Evolutionary conservation across 1,139 yeast species (phyloP).

Genomic region (Yamadazyma dendronema): DNA sequence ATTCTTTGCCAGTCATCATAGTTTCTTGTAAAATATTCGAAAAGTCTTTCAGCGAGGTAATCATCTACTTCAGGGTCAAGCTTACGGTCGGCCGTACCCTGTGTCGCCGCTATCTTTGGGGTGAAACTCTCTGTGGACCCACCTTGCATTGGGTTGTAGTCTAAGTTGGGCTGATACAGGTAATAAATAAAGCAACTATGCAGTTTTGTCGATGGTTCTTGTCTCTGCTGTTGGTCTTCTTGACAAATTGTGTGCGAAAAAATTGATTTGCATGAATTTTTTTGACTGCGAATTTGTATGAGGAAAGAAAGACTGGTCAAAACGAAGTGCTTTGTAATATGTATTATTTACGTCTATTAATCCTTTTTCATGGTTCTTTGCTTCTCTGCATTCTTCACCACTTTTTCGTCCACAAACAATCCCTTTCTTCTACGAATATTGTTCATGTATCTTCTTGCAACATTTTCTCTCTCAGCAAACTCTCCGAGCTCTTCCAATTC

Average conservation of each 20-base stretch:
- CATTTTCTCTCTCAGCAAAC: slow-evolving; percentile 85
- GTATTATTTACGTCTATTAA: too few species aligned
- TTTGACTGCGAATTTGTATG: too few species aligned
- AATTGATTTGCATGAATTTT: too few species aligned
- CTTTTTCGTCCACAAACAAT: slow-evolving; percentile 82
- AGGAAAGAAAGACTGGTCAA: too few species aligned
- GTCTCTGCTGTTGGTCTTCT: too few species aligned
- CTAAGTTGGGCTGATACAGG: too few species aligned
- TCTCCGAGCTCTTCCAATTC: slow-evolving; percentile 94
- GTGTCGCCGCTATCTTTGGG: background rate
- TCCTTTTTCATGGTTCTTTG: slow-evolving; percentile 80
- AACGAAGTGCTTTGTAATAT: too few species aligned
- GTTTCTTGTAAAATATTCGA: slow-evolving; percentile 37
- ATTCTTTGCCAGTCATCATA: slow-evolving; percentile 42
- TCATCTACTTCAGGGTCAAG: background rate
- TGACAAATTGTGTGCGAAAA: too few species aligned
- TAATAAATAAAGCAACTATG: too few species aligned
- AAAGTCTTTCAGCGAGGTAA: slow-evolving; percentile 19
- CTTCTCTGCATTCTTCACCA: slow-evolving; percentile 87
- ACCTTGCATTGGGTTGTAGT: too few species aligned
- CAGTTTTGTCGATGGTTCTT: too few species aligned
- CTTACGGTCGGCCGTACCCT: background rate
- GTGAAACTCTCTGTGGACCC: background rate
- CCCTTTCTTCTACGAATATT: slow-evolving; percentile 84
- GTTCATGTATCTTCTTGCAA: slow-evolving; percentile 86